Conservation (phyloP, 78 protist genomes). For the Reticulomyxa filosa region DNA sequence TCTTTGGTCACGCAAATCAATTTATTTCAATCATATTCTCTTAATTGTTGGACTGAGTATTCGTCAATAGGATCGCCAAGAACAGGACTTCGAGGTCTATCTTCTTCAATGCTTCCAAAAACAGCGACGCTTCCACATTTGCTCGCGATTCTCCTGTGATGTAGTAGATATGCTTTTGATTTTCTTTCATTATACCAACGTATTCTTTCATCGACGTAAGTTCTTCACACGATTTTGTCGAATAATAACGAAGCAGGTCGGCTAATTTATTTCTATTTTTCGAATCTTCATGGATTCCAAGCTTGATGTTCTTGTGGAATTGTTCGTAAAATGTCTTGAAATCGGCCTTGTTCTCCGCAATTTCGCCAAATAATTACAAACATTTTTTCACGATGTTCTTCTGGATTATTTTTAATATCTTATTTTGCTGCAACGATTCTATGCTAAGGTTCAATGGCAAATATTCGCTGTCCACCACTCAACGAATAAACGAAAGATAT, state of each 20-base stretch:
- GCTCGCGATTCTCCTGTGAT: slow-evolving; percentile 93
- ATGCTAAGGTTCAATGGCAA: slow-evolving; percentile 98
- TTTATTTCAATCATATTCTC: slow-evolving; percentile 94
- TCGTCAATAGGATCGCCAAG: slow-evolving; percentile 99
- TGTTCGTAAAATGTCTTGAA: slow-evolving; percentile 92
- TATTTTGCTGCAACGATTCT: slow-evolving; percentile 96
- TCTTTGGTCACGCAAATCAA: slow-evolving; percentile 93
- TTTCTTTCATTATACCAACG: slow-evolving; percentile 88
- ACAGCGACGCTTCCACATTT: slow-evolving; percentile 49
- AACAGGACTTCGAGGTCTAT: slow-evolving; percentile 64
- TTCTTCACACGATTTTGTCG: slow-evolving; percentile 64
- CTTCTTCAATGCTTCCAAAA: slow-evolving; percentile 52
- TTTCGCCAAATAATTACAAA: slow-evolving; percentile 83
- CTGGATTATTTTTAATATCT: slow-evolving; percentile 90
- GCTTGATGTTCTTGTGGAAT: slow-evolving; percentile 90
- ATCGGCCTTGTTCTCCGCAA: slow-evolving; percentile 88
- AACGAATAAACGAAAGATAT: slow-evolving; percentile 85
- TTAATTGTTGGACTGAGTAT: slow-evolving; percentile 90
- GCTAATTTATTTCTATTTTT: slow-evolving; percentile 83
- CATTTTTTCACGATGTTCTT: slow-evolving; percentile 93
- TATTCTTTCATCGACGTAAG: slow-evolving; percentile 87
- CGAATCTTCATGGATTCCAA: slow-evolving; percentile 97
- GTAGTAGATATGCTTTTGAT: slow-evolving; percentile 95
- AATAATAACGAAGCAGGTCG: slow-evolving; percentile 82
- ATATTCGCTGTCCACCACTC: slow-evolving; percentile 98